phyloP scores from a whole-genome alignment of 176 grass and related monocot genomes.

The Avena sativa region DNA sequence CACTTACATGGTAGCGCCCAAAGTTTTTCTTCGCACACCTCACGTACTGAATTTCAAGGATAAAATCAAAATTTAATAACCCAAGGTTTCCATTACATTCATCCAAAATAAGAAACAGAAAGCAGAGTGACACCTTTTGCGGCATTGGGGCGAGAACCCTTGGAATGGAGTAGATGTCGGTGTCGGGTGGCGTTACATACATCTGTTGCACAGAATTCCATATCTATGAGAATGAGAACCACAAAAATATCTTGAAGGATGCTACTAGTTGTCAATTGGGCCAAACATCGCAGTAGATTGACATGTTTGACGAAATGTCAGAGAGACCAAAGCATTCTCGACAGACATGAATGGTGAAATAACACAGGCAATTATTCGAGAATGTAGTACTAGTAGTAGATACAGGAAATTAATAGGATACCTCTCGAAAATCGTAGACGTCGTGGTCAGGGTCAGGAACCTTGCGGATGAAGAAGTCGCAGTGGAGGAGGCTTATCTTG shows the following conservation, averaged over 20 bases:
- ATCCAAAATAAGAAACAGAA: slow-evolving; percentile 8
- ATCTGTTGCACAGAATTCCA: slow-evolving; percentile 66
- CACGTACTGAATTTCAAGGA: slow-evolving; percentile 58
- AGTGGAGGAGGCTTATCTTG: slow-evolving; percentile 79
- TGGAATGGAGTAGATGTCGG: slow-evolving; percentile 85
- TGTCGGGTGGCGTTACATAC: slow-evolving; percentile 86
- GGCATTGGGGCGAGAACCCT: slow-evolving; percentile 85
- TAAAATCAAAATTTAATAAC: slow-evolving; percentile 22
- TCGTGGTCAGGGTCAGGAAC: slow-evolving; percentile 77
- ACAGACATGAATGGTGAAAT: slow-evolving; percentile 4
- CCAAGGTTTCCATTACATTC: background rate
- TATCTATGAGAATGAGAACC: slow-evolving; percentile 20
- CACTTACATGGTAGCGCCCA: slow-evolving; percentile 68
- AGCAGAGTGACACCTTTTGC: slow-evolving; percentile 55
- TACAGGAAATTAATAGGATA: slow-evolving; percentile 6
- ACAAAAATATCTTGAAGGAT: background rate
- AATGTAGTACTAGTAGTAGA: background rate
- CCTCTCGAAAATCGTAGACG: slow-evolving; percentile 94
- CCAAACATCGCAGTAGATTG: background rate
- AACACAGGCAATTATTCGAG: background rate
- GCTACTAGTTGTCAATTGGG: background rate
- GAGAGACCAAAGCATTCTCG: background rate
- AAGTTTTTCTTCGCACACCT: slow-evolving; percentile 77
- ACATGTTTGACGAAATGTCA: slow-evolving; percentile 28
- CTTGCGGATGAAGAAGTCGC: slow-evolving; percentile 89